Evolutionary conservation across 1,139 yeast genomes (phyloP), one percentile per base, ranked within the genome.

Genomic region (Taphrina flavorubra): DNA sequence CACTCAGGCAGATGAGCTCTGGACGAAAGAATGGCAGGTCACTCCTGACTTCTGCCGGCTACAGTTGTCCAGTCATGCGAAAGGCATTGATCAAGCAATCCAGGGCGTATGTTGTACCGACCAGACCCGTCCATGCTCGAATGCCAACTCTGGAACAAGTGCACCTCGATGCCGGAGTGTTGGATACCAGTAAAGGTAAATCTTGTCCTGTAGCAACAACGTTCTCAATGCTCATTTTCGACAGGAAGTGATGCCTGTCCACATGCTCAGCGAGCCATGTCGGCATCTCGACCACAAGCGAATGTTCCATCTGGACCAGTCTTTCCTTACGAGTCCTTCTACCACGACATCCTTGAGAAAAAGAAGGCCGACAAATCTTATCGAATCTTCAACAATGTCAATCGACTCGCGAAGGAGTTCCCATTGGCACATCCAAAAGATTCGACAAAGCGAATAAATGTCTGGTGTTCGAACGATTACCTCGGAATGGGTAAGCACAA

Each of bases 381-480:
- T 81, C 88, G 99, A 76, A 92, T 85, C 78, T 94, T 94, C 84
- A 94, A 95, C 85, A 94, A 94, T 82, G 92, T 94, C 81, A 94
- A 94, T 82, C 87, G 99, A 74, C 84, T 94, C 76, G 98, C 98
- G 65, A 83, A 87, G 72, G 97, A 92, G 77, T 94, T 91, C 77
- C 99, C 99, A 57, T 82, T 81, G 75, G 99, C 99, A 57, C 99
- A 94, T 77, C 86, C 95, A 73, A 83, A 87, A 68, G 74, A 79
- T 58, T 92, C 88, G 76, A 77, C 76, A 65, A 96, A 91, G 75
- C 89, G 90, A 78, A 99, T 94, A 71, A 90, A 97, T 70, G 99
- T 94, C 70, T 94, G 99, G 99, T 94, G 99, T 77, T 92, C 98
- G 58, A 94, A 94, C 78, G 99, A 94, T 79, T 94, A 94, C 79